Percentiles rank a stretch among this genome's conserved stretches.
phyloP scores from a whole-genome alignment of 768 basidiomycete genomes.

The Stropharia rugosoannulata region DNA sequence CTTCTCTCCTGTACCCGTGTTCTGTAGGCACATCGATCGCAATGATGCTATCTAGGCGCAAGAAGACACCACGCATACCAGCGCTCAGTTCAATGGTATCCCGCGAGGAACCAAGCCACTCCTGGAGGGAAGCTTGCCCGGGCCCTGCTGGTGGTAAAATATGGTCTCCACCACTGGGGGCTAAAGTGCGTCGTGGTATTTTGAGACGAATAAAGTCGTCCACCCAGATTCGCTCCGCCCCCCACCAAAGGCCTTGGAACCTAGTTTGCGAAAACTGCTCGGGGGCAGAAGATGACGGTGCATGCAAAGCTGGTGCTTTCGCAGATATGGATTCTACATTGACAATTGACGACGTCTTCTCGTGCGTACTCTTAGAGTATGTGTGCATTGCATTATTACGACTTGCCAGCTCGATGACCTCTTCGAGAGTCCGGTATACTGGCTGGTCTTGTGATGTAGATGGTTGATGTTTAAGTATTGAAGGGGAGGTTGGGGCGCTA shows the following conservation, averaged over 20 bases:
- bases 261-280: conserved; percentile 42
- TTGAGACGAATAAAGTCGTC: conserved; percentile 84
- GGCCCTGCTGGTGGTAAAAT: conserved; percentile 67
- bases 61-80: conserved; percentile 63
- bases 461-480: conserved; percentile 16
- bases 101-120: conserved; percentile 18
- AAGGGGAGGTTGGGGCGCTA: conserved; percentile 1
- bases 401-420: conserved; percentile 46
- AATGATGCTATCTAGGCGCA: conserved; percentile 67
- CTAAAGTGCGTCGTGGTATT: conserved; percentile 61
- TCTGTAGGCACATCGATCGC: conserved; percentile 51
- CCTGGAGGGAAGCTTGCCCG: conserved; percentile 30
- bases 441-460: conserved; percentile 8
- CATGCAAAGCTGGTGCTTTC: conserved; percentile 22
- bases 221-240: conserved; percentile 84
- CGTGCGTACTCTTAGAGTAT: conserved; percentile 6
- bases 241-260: conserved; percentile 89
- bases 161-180: conserved; percentile 59
- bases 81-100: conserved; percentile 46
- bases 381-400: conserved; percentile 30
- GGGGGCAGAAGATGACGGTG: conserved; percentile 16
- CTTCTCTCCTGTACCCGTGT: conserved; percentile 52
- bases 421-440: conserved; percentile 26
- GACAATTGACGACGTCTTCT: conserved; percentile 17
- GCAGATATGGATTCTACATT: conserved; percentile 21